Base-by-base conservation (phyloP, 2,329 filamentous ascomycete genomes). In the Pseudogymnoascus sp. region DNA sequence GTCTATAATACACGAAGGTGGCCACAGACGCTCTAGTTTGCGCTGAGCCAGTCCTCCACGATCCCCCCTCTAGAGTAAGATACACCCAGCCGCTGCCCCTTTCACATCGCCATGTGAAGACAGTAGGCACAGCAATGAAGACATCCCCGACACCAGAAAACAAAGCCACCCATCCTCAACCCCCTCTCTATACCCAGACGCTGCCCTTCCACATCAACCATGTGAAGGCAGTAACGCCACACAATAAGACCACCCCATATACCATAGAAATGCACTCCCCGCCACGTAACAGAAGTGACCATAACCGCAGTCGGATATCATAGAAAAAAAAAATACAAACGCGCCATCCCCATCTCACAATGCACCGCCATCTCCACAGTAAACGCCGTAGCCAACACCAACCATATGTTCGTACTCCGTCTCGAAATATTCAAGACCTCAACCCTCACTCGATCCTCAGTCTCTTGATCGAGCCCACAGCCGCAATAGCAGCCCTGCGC, bases 301-400 rank as follows among this genome's bases (percentile, higher is more conserved):
- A 55, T 55, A 55, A 55, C 49, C 49, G 28, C 28, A 33, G 49
- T 55, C 25, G 49, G 49, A 55, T 55, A 55, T 55, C 49, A 55
- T 55, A 33, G 49, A 33, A 33, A 55, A 33, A 55, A 12, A 33
- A 30, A 33, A 55, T 19, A 7, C 28, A 55, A 55, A 33, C 8
- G 28, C 49, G n/a, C 49, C 49, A 55, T 4, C 14, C 42, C 42
- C 23, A 28, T 30, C 42, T 49, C 42, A 30, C 12, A 45, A 49
- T 28, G 11, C 23, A 28, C 28, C 49, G 5, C 16, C 28, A 9
- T 33, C 2, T 33, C n/a, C 28, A 33, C 4, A 55, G 25, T 55
- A 55, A 55, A 55, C 49, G 49, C 49, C 49, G 25, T 33, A 55
- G 49, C n/a, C 49, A 33, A 55, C 49, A n/a, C 25, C 7, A 52